A percentile compares a stretch with the other conserved stretches of the same genome.
Evolutionary conservation across 2,329 filamentous ascomycete species (phyloP).

Genomic region (Neofusicoccum cordaticola): DNA sequence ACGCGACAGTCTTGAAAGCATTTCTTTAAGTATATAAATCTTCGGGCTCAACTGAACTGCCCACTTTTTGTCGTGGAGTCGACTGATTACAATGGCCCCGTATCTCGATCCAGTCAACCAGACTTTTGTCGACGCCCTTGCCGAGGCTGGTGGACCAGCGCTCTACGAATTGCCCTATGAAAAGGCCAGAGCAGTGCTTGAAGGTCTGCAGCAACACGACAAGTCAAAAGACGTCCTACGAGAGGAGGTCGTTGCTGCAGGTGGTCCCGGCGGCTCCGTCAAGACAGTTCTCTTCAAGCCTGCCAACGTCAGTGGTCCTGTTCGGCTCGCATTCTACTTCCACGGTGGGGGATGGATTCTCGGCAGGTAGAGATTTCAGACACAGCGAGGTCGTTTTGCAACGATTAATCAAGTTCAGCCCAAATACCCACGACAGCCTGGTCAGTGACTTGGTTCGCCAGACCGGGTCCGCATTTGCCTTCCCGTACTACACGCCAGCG

Average conservation of each 20-base stretch:
- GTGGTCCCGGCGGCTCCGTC: background rate
- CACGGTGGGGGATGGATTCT: conserved; percentile 7
- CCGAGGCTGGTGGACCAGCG: background rate
- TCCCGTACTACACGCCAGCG: background rate
- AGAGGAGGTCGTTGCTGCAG: background rate
- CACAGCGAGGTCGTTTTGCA: background rate
- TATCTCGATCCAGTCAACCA: conserved; percentile 9
- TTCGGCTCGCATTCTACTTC: conserved; percentile 7
- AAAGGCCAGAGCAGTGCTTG: conserved; percentile 3
- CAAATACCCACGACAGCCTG: conserved; percentile 6
- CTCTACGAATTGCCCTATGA: background rate
- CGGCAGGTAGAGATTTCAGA: background rate
- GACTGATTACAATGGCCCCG: background rate
- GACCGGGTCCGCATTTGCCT: background rate
- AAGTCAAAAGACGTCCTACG: background rate
- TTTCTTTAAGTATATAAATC: background rate
- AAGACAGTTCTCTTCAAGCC: conserved; percentile 3
- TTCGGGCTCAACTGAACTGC: too few species aligned
- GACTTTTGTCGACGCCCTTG: background rate
- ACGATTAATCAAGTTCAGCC: background rate
- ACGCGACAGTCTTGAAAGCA: background rate
- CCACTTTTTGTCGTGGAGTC: background rate
- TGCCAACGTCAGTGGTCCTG: background rate
- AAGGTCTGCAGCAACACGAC: conserved; percentile 6
- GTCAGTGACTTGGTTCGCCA: conserved; percentile 8